Percentiles rank a stretch among this genome's conserved stretches.
Conservation (phyloP, 768 basidiomycete species). For the Sarcodon aspratus region DNA sequence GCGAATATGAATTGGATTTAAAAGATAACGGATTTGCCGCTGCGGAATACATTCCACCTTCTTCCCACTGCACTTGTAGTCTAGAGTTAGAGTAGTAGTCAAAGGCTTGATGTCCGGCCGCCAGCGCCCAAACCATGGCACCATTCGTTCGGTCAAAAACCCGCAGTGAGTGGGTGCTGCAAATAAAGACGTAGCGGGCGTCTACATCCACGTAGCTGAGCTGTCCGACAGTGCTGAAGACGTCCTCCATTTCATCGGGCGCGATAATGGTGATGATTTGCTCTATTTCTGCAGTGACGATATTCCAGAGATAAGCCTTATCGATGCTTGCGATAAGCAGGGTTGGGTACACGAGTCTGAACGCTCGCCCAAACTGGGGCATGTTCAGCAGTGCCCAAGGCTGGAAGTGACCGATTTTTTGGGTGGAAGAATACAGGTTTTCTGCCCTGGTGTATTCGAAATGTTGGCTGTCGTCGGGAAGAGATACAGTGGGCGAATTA, state of each 20-base stretch:
- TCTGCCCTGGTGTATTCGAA: conserved; percentile 14
- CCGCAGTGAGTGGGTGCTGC: conserved; percentile 33
- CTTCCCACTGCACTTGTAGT: background rate
- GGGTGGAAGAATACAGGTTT: conserved; percentile 14
- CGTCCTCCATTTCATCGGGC: conserved; percentile 2
- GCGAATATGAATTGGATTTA: background rate
- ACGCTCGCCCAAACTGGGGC: conserved; percentile 37
- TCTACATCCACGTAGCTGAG: conserved; percentile 61
- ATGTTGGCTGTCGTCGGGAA: background rate
- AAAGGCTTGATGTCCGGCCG: background rate
- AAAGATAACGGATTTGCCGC: too few relatives aligned
- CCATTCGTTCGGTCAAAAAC: conserved; percentile 42
- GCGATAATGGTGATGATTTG: conserved; percentile 32
- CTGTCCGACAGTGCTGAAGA: conserved; percentile 16
- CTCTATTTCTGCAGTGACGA: conserved; percentile 35
- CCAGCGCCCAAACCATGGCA: conserved; percentile 26
- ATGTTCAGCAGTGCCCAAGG: conserved; percentile 48
- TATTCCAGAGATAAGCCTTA: conserved; percentile 50
- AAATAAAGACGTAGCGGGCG: conserved; percentile 46
- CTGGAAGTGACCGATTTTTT: conserved; percentile 33
- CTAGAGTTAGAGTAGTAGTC: background rate
- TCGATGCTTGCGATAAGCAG: conserved; percentile 36
- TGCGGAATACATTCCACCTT: background rate
- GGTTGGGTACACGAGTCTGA: conserved; percentile 57
- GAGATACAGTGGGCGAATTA: conserved; percentile 9